phyloP scores from a whole-genome alignment of 768 basidiomycete genomes.

The Lactifluus pinguis region DNA sequence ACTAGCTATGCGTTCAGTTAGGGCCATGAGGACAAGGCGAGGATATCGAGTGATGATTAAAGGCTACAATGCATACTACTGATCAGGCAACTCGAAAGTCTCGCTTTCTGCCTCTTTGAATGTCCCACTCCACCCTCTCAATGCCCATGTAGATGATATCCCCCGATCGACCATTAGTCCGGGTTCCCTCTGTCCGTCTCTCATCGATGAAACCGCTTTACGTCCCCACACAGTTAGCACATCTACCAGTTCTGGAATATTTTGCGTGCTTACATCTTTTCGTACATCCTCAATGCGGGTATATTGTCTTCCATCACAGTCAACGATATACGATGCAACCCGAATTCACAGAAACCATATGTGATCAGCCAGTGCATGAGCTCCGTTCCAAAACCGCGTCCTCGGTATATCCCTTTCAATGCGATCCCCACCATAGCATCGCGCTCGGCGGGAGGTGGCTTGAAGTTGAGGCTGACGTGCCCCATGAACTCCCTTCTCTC shows the following conservation, averaged over 20 bases:
- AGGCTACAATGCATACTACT: not conserved
- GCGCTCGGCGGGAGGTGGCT: conserved; percentile 24
- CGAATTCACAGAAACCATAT: conserved; percentile 32
- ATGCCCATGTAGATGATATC: conserved; percentile 13
- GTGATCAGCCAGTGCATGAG: conserved; percentile 33
- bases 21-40: not conserved
- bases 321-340: conserved; percentile 34
- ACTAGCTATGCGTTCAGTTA: not conserved
- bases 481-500: conserved; percentile 28
- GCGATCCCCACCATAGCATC: conserved; percentile 29
- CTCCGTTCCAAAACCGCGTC: conserved; percentile 35
- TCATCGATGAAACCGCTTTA: conserved; percentile 15
- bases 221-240: not conserved
- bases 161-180: not conserved
- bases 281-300: conserved; percentile 33
- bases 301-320: conserved; percentile 32
- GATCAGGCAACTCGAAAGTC: not conserved
- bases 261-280: conserved; percentile 31
- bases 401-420: conserved; percentile 28
- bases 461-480: conserved; percentile 24
- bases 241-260: not conserved
- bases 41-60: not conserved
- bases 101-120: not conserved
- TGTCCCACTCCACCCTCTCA: conserved; percentile 13
- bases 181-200: not conserved